phyloP scores from a whole-genome alignment of 2,329 filamentous ascomycete species.

The Pseudopyrenochaeta lycopersici region DNA sequence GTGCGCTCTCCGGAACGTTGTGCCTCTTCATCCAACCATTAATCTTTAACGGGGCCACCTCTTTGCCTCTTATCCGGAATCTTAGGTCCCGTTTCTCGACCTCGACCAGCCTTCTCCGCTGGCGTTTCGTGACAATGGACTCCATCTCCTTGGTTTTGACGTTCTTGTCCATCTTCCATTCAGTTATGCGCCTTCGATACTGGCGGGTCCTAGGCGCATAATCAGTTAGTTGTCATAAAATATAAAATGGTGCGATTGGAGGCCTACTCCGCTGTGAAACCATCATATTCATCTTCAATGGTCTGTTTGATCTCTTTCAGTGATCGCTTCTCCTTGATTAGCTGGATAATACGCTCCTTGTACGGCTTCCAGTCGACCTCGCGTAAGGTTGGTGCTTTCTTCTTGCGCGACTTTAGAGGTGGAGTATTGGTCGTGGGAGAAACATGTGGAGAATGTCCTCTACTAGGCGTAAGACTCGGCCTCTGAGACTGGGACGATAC shows the following conservation, averaged over 20 bases:
- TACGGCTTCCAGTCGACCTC: constrained; percentile 27
- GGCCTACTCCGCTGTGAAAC: constrained; percentile 28
- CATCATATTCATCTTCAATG: constrained; percentile 17
- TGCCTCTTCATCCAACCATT: constrained; percentile 25
- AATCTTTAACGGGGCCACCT: constrained; percentile 19
- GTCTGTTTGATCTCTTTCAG: constrained; percentile 14
- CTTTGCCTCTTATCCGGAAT: constrained; percentile 18
- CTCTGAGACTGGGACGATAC: too few species aligned
- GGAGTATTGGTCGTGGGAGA: constrained; percentile 28
- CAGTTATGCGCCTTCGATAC: constrained; percentile 25
- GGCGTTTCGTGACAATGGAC: constrained; percentile 22
- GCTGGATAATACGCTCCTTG: constrained; percentile 17
- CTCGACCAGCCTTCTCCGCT: constrained; percentile 23
- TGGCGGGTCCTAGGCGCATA: constrained; percentile 13
- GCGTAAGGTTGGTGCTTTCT: constrained; percentile 28
- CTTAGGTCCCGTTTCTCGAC: constrained; percentile 5
- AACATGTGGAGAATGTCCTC: too few species aligned
- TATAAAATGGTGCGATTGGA: too few species aligned
- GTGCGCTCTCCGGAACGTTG: constrained; percentile 6
- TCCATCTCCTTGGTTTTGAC: constrained; percentile 27
- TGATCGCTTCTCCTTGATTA: constrained; percentile 11
- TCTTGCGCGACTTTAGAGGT: constrained; percentile 20
- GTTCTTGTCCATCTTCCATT: constrained; percentile 32
- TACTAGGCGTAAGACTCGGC: too few species aligned
- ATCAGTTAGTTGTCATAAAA: too few species aligned